Evolutionary conservation across 805 yeast species (phyloP).

Genomic region (Starmerella cellae): DNA sequence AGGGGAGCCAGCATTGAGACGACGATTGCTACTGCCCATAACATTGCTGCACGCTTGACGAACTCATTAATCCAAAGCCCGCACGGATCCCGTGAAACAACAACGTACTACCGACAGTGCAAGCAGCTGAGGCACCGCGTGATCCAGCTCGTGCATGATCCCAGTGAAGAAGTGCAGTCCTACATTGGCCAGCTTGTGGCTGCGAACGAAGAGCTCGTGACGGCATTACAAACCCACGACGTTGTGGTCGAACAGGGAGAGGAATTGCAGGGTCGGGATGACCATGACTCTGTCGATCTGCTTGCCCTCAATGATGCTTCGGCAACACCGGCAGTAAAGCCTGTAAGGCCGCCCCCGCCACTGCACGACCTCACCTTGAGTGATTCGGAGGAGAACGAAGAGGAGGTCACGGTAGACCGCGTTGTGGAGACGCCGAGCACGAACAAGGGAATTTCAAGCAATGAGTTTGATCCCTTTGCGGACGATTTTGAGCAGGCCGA

Average conservation of each 20-base stretch:
- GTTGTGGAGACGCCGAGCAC: constrained; percentile 11
- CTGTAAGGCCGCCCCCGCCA: constrained; percentile 23
- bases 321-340: constrained; percentile 32
- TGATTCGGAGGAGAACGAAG: constrained; percentile 24
- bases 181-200: constrained; percentile 73
- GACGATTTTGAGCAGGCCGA: constrained; percentile 32
- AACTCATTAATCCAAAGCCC: constrained; percentile 40
- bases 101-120: constrained; percentile 49
- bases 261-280: constrained; percentile 6
- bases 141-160: constrained; percentile 67
- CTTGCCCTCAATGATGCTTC: not conserved
- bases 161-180: constrained; percentile 56
- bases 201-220: constrained; percentile 82
- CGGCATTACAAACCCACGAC: constrained; percentile 57
- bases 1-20: constrained; percentile 20
- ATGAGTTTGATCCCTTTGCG: constrained; percentile 38
- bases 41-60: constrained; percentile 54
- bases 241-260: constrained; percentile 21
- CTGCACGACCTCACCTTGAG: constrained; percentile 20
- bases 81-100: constrained; percentile 50
- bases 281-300: constrained; percentile 33
- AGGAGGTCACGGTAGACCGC: not conserved
- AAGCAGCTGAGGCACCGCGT: constrained; percentile 67
- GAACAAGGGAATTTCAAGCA: constrained; percentile 11
- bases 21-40: constrained; percentile 36